These are phyloP conservation scores for Corymbia calophylla DNA, from an alignment of 441 rosid genomes.

Conservation along the genomic window DNA sequence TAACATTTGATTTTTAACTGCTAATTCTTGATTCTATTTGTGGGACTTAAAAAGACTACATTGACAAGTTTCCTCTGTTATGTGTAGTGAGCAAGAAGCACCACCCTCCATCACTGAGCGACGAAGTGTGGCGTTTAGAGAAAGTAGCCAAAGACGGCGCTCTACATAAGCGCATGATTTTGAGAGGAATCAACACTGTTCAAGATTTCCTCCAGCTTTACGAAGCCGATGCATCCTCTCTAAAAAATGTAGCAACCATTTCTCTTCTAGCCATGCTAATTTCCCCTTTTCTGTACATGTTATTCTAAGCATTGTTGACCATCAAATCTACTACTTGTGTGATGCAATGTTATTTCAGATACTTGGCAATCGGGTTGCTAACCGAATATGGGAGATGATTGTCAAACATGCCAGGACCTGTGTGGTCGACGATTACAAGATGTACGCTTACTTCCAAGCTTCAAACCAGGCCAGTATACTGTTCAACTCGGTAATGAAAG, in stretches of 20 bases:
- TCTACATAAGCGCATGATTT: constrained; percentile 28
- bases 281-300: neutral
- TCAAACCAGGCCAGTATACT: neutral
- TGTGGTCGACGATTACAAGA: neutral
- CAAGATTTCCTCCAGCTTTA: constrained; percentile 39
- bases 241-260: constrained; percentile 33
- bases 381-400: neutral
- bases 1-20: neutral
- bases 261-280: neutral
- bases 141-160: constrained; percentile 63
- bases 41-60: neutral
- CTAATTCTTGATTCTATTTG: neutral
- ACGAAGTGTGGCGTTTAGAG: constrained; percentile 75
- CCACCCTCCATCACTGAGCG: constrained; percentile 49
- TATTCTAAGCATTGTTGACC: neutral
- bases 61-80: neutral
- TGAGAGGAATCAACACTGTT: constrained; percentile 22
- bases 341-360: constrained; percentile 24
- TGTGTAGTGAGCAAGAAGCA: constrained; percentile 66
- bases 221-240: constrained; percentile 14
- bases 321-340: neutral
- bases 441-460: neutral
- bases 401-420: neutral
- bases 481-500: neutral
- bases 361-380: neutral